These are phyloP conservation scores for Papilionanthe hybrid DNA, from an alignment of 116 monocot species.

Conservation along the genomic window DNA sequence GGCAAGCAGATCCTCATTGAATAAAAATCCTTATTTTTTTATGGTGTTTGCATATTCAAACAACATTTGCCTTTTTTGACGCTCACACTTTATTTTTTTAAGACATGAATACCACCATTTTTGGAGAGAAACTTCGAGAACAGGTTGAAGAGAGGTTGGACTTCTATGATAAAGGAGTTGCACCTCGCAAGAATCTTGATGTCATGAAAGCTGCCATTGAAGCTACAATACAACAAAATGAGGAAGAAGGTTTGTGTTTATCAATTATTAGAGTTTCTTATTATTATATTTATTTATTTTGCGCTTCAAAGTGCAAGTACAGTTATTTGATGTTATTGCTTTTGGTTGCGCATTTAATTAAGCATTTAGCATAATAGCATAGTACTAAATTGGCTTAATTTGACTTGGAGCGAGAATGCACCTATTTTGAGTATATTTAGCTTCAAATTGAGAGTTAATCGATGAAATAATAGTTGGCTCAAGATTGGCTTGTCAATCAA, in stretches of 20 bases:
- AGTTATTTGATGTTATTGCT: neutral
- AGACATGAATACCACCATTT: slow-evolving; percentile 60
- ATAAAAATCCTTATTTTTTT: neutral
- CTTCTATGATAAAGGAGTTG: slow-evolving; percentile 93
- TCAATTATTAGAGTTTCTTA: neutral
- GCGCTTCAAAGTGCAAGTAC: neutral
- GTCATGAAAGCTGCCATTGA: slow-evolving; percentile 93
- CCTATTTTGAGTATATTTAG: neutral
- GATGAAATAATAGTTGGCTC: neutral
- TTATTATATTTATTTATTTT: neutral
- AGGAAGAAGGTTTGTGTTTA: slow-evolving; percentile 28
- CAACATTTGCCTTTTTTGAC: neutral
- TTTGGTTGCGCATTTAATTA: neutral
- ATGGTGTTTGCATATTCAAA: neutral
- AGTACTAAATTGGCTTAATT: neutral
- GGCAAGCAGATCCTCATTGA: slow-evolving; percentile 25
- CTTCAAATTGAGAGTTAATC: neutral
- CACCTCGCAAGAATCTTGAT: slow-evolving; percentile 89
- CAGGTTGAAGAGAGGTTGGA: slow-evolving; percentile 94
- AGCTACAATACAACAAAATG: slow-evolving; percentile 11
- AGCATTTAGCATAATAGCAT: neutral
- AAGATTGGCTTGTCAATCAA: neutral
- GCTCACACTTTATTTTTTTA: neutral
- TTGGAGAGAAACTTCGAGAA: slow-evolving; percentile 79
- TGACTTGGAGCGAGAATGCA: neutral